Evolutionary conservation across 176 grass and related monocot species (phyloP).

Genomic region (Aegilops longissima): DNA sequence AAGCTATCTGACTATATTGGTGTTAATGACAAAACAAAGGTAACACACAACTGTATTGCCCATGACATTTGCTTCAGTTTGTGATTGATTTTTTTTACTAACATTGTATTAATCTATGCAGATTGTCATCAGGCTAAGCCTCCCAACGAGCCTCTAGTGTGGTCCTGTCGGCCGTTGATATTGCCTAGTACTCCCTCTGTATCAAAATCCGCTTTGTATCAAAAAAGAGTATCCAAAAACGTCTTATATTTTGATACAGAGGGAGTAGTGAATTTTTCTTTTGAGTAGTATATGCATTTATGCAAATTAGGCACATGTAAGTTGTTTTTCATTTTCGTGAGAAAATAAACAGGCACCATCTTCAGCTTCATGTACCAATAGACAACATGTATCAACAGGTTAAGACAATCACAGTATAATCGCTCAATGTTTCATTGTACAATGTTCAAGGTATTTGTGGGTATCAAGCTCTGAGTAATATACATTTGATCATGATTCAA

Average conservation of each 20-base stretch:
- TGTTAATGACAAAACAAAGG: constrained; percentile 77
- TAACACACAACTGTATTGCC: constrained; percentile 21
- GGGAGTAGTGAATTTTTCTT: neutral
- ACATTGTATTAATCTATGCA: constrained; percentile 10
- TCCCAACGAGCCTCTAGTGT: too few relatives aligned
- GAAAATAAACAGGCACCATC: too few relatives aligned
- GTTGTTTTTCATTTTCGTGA: neutral
- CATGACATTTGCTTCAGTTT: neutral
- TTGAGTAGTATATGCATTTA: neutral
- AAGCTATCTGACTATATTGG: constrained; percentile 55
- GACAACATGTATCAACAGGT: neutral
- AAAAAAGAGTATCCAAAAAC: too few relatives aligned
- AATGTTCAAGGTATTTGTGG: neutral
- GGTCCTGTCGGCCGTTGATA: too few relatives aligned
- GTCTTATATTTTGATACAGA: too few relatives aligned
- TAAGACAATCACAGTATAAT: too few relatives aligned
- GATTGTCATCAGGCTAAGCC: constrained; percentile 41
- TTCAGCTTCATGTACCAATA: too few relatives aligned
- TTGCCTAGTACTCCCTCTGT: too few relatives aligned
- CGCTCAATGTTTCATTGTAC: neutral
- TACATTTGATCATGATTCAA: neutral
- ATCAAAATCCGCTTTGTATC: too few relatives aligned
- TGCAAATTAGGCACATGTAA: neutral
- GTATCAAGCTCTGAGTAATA: neutral
- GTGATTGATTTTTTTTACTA: neutral